These are phyloP conservation scores for Clavispora santaluciae DNA, from an alignment of 805 yeast species.

Conservation along the genomic window DNA sequence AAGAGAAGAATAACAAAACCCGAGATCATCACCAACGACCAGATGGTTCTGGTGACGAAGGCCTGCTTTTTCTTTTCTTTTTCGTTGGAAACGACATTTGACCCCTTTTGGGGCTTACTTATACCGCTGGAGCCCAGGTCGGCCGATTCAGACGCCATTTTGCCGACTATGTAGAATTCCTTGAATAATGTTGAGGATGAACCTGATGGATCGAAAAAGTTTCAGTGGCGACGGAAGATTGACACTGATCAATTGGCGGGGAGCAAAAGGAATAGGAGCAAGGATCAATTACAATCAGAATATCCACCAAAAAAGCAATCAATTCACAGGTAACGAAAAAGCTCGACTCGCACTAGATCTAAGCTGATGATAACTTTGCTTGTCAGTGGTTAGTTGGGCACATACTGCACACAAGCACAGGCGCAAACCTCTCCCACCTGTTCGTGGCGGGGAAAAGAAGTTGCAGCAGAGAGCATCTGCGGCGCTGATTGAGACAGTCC, in stretches of 20 bases:
- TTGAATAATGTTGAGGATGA: background rate
- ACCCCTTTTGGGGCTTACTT: background rate
- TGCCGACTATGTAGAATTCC: background rate
- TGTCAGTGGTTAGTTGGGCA: background rate
- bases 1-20: constrained; percentile 52
- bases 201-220: background rate
- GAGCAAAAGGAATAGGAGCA: background rate
- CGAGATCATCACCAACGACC: constrained; percentile 94
- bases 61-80: constrained; percentile 71
- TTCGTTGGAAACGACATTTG: constrained; percentile 31
- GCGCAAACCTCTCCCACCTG: no score
- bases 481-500: no score
- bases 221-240: background rate
- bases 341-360: background rate
- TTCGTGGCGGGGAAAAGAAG: no score
- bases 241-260: background rate
- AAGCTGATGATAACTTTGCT: background rate
- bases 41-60: constrained; percentile 79
- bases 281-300: background rate
- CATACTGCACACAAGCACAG: background rate
- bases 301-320: background rate
- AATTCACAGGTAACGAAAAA: background rate
- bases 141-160: background rate
- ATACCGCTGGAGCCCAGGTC: no score
- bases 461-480: no score